A percentile compares a stretch with the other conserved stretches of the same genome.
Evolutionary conservation across 1,284 basidiomycete genomes (phyloP).

Genomic region (Apiotrichum gamsii): DNA sequence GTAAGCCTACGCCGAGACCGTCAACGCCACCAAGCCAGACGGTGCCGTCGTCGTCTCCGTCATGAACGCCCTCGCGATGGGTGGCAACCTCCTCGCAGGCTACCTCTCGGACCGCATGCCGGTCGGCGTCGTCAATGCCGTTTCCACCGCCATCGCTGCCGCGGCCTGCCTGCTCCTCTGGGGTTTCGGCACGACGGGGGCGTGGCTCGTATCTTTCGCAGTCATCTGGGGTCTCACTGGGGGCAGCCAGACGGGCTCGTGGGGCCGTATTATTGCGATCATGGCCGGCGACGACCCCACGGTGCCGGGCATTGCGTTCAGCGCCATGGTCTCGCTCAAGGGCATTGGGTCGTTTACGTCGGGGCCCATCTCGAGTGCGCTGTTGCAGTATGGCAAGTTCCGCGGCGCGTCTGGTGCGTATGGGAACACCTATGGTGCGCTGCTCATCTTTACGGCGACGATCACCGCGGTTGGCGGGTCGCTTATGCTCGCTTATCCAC

Average conservation of each 20-base stretch:
- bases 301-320: conserved; percentile 31
- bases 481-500: too few species aligned
- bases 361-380: conserved; percentile 29
- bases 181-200: conserved; percentile 39
- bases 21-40: conserved; percentile 30
- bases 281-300: conserved; percentile 39
- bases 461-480: conserved; percentile 21
- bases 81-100: conserved; percentile 38
- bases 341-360: conserved; percentile 36
- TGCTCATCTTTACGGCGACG: conserved; percentile 30
- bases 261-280: conserved; percentile 32
- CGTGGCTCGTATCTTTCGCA: conserved; percentile 26
- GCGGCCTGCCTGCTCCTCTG: conserved; percentile 41
- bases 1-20: conserved; percentile 34
- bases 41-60: conserved; percentile 41
- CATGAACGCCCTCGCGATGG: conserved; percentile 41
- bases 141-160: conserved; percentile 34
- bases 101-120: conserved; percentile 38
- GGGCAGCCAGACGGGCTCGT: conserved; percentile 29
- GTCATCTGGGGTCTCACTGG: conserved; percentile 31
- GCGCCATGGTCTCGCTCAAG: conserved; percentile 35
- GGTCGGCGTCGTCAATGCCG: conserved; percentile 27
- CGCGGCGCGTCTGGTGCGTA: conserved; percentile 22
- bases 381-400: conserved; percentile 18
- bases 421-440: conserved; percentile 22